These are phyloP conservation scores for Globisporangium polare DNA, from an alignment of 352 stramenopile species.

Conservation along the genomic window DNA sequence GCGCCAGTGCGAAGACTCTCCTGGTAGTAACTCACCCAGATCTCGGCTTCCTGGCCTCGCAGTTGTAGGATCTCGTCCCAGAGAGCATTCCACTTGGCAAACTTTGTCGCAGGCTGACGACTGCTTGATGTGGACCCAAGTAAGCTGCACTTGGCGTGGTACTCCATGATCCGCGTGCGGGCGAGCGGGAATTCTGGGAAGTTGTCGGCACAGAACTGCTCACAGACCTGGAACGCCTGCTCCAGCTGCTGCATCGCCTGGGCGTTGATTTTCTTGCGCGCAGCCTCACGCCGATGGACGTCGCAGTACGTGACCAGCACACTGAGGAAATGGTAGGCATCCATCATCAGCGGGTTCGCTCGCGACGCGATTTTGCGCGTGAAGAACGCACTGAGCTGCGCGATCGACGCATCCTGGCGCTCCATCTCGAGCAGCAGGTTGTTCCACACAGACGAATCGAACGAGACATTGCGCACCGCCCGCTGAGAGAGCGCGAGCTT, in stretches of 20 bases:
- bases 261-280: constrained; percentile 4
- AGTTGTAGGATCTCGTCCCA: constrained; percentile 31
- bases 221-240: constrained; percentile 27
- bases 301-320: constrained; percentile 54
- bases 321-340: constrained; percentile 44
- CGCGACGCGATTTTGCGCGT: constrained; percentile 27
- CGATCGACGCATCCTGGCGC: not conserved
- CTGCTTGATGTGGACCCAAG: constrained; percentile 14
- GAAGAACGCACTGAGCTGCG: constrained; percentile 26
- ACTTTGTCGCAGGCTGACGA: constrained; percentile 2
- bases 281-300: constrained; percentile 24
- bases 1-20: constrained; percentile 23
- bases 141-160: constrained; percentile 43
- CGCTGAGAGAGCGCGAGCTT: constrained; percentile 24
- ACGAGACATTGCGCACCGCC: constrained; percentile 62
- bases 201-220: constrained; percentile 26
- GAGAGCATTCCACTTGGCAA: constrained; percentile 24
- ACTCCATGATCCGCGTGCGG: constrained; percentile 31
- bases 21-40: constrained; percentile 51
- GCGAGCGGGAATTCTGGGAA: constrained; percentile 37
- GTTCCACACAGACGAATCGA: constrained; percentile 56
- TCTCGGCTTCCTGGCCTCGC: constrained; percentile 21
- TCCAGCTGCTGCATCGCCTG: constrained; percentile 23
- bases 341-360: constrained; percentile 37
- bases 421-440: constrained; percentile 59